Conservation (phyloP, 441 rosid genomes). For the Aleurites moluccanus region DNA sequence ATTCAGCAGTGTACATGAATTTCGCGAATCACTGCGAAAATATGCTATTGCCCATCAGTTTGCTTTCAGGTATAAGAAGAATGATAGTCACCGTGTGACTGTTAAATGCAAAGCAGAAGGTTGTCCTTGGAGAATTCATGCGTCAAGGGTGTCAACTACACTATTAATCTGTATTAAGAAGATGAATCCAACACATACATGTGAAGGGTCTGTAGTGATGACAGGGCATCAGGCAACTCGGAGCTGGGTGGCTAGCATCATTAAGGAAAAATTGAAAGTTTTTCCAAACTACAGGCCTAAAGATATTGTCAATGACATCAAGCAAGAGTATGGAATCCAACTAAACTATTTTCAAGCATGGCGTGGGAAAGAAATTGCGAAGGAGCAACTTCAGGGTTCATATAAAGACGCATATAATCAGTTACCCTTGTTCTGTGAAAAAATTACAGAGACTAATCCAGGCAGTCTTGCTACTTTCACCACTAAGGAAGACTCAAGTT, state of each 20-base stretch:
- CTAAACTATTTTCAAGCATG: conserved; percentile 91
- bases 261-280: conserved; percentile 81
- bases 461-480: conserved; percentile 81
- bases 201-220: conserved; percentile 70
- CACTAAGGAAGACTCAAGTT: conserved; percentile 89
- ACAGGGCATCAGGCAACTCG: conserved; percentile 86
- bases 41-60: conserved; percentile 92
- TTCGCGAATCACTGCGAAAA: conserved; percentile 74
- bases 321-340: conserved; percentile 83
- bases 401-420: conserved; percentile 85
- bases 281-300: conserved; percentile 87
- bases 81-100: conserved; percentile 89
- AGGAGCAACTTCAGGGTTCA: conserved; percentile 92
- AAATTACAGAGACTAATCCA: conserved; percentile 81
- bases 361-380: conserved; percentile 95
- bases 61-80: conserved; percentile 86
- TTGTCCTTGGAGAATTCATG: conserved; percentile 96
- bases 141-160: conserved; percentile 81
- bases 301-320: conserved; percentile 83
- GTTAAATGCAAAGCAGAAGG: conserved; percentile 95
- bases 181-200: conserved; percentile 82
- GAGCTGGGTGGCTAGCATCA: conserved; percentile 93
- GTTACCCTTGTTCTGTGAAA: conserved; percentile 75
- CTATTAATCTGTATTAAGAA: conserved; percentile 85
- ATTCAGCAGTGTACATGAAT: conserved; percentile 74